Percentiles rank a stretch among this genome's conserved stretches.
Evolutionary conservation across 2,329 filamentous ascomycete genomes (phyloP).

Genomic region (Harringtonia lauricola): DNA sequence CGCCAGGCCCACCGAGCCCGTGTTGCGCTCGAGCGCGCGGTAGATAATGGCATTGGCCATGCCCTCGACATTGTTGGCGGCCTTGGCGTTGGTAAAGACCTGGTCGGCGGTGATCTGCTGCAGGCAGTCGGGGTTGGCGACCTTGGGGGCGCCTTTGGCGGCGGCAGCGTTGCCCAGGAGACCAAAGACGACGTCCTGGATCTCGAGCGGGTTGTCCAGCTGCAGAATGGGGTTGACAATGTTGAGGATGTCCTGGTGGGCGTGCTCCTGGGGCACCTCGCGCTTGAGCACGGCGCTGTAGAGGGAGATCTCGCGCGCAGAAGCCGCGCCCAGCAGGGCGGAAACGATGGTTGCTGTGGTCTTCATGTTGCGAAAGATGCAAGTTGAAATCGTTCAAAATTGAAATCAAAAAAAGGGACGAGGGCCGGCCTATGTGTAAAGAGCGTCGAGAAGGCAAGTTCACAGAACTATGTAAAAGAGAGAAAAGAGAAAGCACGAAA

Average conservation of each 20-base stretch:
- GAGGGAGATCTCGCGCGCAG: too few species aligned
- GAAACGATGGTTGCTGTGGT: too few species aligned
- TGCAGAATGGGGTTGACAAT: conserved; percentile 24
- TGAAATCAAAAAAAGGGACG: not conserved
- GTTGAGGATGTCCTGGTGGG: conserved; percentile 31
- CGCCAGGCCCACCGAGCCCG: conserved; percentile 41
- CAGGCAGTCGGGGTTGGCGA: conserved; percentile 41
- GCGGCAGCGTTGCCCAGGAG: conserved; percentile 35
- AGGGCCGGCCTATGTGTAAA: conserved; percentile 9
- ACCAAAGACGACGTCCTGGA: conserved; percentile 34
- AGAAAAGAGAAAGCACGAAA: conserved; percentile 4
- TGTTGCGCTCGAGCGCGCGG: conserved; percentile 49
- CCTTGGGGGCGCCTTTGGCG: conserved; percentile 18
- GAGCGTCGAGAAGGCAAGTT: conserved; percentile 9
- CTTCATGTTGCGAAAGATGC: conserved; percentile 4
- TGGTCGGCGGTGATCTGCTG: conserved; percentile 48
- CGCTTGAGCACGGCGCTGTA: conserved; percentile 15
- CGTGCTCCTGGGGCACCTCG: conserved; percentile 42
- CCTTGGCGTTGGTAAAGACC: conserved; percentile 51
- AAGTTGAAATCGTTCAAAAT: conserved; percentile 2
- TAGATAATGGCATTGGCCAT: conserved; percentile 42
- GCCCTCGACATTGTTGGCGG: conserved; percentile 36
- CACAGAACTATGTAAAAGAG: conserved; percentile 11
- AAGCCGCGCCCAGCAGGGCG: too few species aligned
- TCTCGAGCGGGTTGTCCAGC: conserved; percentile 36